phyloP scores from a whole-genome alignment of 306 rosid genomes.

The Pterocarpus macrocarpus region DNA sequence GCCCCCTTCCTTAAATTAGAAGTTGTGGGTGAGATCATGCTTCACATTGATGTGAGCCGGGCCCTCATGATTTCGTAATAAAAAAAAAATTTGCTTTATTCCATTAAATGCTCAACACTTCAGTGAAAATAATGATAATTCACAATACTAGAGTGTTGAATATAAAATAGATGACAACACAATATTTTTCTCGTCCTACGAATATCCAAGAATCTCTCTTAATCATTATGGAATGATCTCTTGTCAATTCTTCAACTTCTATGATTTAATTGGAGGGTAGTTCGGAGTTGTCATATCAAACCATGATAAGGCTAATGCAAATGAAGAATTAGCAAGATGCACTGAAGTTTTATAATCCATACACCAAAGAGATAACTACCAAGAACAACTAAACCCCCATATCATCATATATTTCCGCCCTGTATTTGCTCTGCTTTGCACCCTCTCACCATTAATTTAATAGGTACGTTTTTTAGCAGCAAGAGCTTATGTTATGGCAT shows the following conservation, averaged over 20 bases:
- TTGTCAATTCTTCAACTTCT: not conserved
- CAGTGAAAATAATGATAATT: too few relatives aligned
- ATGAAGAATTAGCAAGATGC: not conserved
- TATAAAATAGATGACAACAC: too few relatives aligned
- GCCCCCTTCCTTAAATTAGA: not conserved
- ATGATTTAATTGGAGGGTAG: not conserved
- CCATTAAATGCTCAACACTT: too few relatives aligned
- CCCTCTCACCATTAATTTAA: not conserved
- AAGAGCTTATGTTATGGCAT: constrained; percentile 13
- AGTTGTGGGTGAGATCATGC: constrained; percentile 1
- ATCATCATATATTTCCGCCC: not conserved
- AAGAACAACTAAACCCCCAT: not conserved
- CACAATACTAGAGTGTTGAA: too few relatives aligned
- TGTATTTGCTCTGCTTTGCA: not conserved
- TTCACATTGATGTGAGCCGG: too few relatives aligned
- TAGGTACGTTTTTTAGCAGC: not conserved
- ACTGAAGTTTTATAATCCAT: not conserved
- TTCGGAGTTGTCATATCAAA: not conserved
- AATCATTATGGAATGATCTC: constrained; percentile 1
- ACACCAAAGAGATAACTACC: not conserved
- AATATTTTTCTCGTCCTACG: too few relatives aligned
- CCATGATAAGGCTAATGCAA: not conserved
- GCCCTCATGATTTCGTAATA: not conserved
- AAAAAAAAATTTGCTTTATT: too few relatives aligned
- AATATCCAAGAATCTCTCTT: not conserved